phyloP scores from a whole-genome alignment of 1,139 yeast genomes.

The Nakaseomyces kungkrabaensis region DNA sequence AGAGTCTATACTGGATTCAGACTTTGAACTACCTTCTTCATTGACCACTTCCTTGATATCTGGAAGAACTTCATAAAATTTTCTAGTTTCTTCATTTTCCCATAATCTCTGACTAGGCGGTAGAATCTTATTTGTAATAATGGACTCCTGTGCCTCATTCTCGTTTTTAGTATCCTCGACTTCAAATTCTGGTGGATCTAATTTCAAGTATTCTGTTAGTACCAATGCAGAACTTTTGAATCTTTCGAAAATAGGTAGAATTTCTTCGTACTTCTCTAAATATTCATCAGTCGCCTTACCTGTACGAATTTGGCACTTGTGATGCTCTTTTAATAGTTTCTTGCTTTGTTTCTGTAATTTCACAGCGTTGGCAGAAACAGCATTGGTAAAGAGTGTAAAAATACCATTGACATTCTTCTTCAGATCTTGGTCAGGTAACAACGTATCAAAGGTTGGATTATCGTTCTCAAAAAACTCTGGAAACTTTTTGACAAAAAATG shows the following conservation, averaged over 20 bases:
- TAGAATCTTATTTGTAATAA: slow-evolving; percentile 20
- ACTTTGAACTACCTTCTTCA: slow-evolving; percentile 2
- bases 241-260: slow-evolving; percentile 35
- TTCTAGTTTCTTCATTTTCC: slow-evolving; percentile 55
- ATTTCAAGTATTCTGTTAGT: slow-evolving; percentile 37
- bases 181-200: slow-evolving; percentile 27
- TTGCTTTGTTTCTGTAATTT: slow-evolving; percentile 32
- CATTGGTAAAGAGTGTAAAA: slow-evolving; percentile 40
- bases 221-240: slow-evolving; percentile 38
- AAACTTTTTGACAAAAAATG: slow-evolving; percentile 45
- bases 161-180: slow-evolving; percentile 18
- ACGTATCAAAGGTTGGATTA: slow-evolving; percentile 13
- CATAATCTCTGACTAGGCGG: slow-evolving; percentile 38
- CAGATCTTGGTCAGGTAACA: slow-evolving; percentile 14
- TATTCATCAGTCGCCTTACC: slow-evolving; percentile 54
- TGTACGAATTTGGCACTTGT: slow-evolving; percentile 51
- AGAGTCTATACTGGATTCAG: slow-evolving; percentile 29
- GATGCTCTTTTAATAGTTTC: slow-evolving; percentile 35
- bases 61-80: slow-evolving; percentile 49
- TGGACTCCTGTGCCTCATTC: slow-evolving; percentile 10
- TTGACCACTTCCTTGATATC: slow-evolving; percentile 21
- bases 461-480: slow-evolving; percentile 26
- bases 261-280: slow-evolving; percentile 35
- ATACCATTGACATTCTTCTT: slow-evolving; percentile 24
- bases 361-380: slow-evolving; percentile 34